These are phyloP conservation scores for Thielaviopsis musarum DNA, from an alignment of 2,329 filamentous ascomycete genomes.

Conservation along the genomic window DNA sequence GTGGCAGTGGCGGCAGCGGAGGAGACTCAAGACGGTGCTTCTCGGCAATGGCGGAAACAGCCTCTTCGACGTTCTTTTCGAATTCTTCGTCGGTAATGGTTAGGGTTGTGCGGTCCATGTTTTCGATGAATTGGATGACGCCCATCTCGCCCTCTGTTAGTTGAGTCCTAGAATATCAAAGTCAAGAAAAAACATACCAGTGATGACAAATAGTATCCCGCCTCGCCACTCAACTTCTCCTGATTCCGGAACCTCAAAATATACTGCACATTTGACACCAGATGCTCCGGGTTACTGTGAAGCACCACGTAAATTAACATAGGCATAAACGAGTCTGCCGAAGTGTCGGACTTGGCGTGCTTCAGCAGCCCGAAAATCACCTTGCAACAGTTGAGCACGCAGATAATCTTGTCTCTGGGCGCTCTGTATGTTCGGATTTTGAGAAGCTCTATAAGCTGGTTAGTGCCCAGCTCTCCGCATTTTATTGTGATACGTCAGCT, in stretches of 20 bases:
- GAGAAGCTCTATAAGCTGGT: conserved; percentile 50
- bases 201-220: conserved; percentile 93
- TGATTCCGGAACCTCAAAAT: conserved; percentile 94
- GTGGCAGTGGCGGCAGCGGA: conserved; percentile 17
- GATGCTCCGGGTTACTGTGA: conserved; percentile 82
- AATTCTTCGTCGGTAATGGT: conserved; percentile 94
- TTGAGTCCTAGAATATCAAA: background rate
- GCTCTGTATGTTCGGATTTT: conserved; percentile 96
- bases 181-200: conserved; percentile 42
- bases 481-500: background rate
- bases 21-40: conserved; percentile 49
- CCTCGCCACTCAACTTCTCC: conserved; percentile 93
- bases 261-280: conserved; percentile 96
- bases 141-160: conserved; percentile 45
- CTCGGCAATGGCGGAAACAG: conserved; percentile 89
- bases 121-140: conserved; percentile 91
- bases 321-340: conserved; percentile 89
- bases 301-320: conserved; percentile 91
- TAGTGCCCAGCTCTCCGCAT: no score
- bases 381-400: conserved; percentile 96
- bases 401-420: conserved; percentile 97
- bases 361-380: conserved; percentile 93
- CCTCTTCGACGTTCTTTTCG: conserved; percentile 87
- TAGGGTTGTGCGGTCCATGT: conserved; percentile 79
- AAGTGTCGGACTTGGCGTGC: conserved; percentile 84